Base-by-base conservation (phyloP, 257 asterid species). In the Lavandula angustifolia region DNA sequence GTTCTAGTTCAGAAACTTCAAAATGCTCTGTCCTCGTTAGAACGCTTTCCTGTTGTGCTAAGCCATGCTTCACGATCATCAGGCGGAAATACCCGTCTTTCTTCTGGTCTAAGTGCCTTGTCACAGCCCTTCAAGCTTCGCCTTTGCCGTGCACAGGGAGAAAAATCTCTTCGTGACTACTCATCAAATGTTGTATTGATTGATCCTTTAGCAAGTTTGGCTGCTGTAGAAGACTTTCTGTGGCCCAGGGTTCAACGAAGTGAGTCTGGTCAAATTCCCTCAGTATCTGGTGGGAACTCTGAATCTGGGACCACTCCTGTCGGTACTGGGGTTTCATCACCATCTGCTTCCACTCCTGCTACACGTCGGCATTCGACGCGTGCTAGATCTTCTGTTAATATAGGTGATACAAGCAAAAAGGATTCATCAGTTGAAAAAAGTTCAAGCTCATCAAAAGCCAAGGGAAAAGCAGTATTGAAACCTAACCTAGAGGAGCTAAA, bases 91-190 rank as follows among this genome's bases (percentile, higher is more conserved):
- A 72, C 96, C 13, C 92, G 95, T 31, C 96, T 90, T 71, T 86
- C 97, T 71, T 94, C 98, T 75, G 98, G 99, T 71, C 77, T 88
- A 64, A 80, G 89, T 22, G 27, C 27, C 65, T 82, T 94, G 52
- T 79, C 98, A 13, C 96, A 88, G 68, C 98, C 98, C 50, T 81
- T 91, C 51, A 94, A 94, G 86, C 80, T 94, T 68, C 95, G 99
- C 58, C 99, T 94, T 64, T 94, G 99, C 64, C 80, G 99, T 76
- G 95, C 95, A 38, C 83, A 80, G 47, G 99, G 95, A 73, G 99
- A 94, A 62, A 91, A 88, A 78, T 84, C 96, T 72, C 95, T 94
- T 3, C 97, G 95, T 37, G 99, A 94, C 75, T 94, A 94, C 84
- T 94, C 99, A 6, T 90, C 99, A 31, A 88, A 91, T 74, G 80